A percentile compares a stretch with the other conserved stretches of the same genome.
Evolutionary conservation across 177 flowering plant species (phyloP).

Genomic region (Vitis hybrid): DNA sequence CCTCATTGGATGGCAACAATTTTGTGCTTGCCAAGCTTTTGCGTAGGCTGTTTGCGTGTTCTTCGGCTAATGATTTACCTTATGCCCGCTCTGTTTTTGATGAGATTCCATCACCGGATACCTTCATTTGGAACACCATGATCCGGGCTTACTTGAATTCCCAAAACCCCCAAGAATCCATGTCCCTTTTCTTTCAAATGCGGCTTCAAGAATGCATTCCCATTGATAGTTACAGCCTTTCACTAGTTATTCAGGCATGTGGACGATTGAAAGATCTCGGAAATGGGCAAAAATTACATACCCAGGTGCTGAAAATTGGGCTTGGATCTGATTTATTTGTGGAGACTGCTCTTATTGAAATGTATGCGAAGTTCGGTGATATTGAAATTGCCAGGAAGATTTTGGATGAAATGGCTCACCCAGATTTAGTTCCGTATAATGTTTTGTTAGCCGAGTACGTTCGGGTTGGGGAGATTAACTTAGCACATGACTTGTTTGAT

Average conservation of each 20-base stretch:
- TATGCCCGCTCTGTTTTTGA: slow-evolving; percentile 38
- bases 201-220: slow-evolving; percentile 1
- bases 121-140: slow-evolving; percentile 41
- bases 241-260: slow-evolving; percentile 36
- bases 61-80: slow-evolving; percentile 10
- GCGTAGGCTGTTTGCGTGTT: slow-evolving; percentile 10
- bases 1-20: slow-evolving; percentile 26
- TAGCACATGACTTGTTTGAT: slow-evolving; percentile 39
- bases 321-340: slow-evolving; percentile 42
- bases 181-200: slow-evolving; percentile 29
- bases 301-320: slow-evolving; percentile 33
- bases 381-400: slow-evolving; percentile 20
- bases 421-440: slow-evolving; percentile 42
- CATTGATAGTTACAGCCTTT: slow-evolving; percentile 35
- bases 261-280: slow-evolving; percentile 18
- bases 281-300: slow-evolving; percentile 24
- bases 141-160: slow-evolving; percentile 33
- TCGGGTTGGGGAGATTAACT: slow-evolving; percentile 28
- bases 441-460: slow-evolving; percentile 39
- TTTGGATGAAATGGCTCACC: slow-evolving; percentile 31
- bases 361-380: slow-evolving; percentile 36
- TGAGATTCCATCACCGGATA: slow-evolving; percentile 23
- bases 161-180: slow-evolving; percentile 24
- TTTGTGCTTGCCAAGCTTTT: slow-evolving; percentile 32
- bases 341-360: slow-evolving; percentile 37